Percentiles rank a stretch among this genome's conserved stretches.
Evolutionary conservation across 257 asterid species (phyloP).

Genomic region (Primulina huaijiensis): DNA sequence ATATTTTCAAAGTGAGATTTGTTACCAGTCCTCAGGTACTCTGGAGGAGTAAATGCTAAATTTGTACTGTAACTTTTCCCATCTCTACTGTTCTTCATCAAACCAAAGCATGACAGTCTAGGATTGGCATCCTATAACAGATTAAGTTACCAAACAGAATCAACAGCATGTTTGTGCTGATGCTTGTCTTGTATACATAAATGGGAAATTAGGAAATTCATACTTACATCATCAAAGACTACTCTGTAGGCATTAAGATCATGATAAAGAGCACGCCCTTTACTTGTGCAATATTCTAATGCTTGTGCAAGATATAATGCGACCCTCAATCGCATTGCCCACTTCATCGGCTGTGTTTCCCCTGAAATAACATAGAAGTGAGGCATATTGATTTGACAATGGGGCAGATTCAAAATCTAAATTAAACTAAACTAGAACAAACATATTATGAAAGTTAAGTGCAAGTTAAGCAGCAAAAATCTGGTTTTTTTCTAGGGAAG

Average conservation of each 20-base stretch:
- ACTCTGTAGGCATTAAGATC: constrained; percentile 95
- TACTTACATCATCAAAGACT: constrained; percentile 82
- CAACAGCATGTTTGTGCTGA: background rate
- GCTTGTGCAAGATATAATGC: constrained; percentile 88
- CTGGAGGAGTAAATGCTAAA: constrained; percentile 75
- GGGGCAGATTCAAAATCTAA: background rate
- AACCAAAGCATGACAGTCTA: constrained; percentile 64
- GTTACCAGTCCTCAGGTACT: constrained; percentile 66
- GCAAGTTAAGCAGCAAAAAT: background rate
- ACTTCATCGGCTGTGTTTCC: constrained; percentile 96
- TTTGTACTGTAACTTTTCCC: constrained; percentile 75
- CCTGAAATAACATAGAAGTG: constrained; percentile 46
- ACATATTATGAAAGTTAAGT: background rate
- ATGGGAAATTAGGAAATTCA: constrained; percentile 15
- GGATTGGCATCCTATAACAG: constrained; percentile 52
- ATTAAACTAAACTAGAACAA: background rate
- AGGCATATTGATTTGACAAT: constrained; percentile 7
- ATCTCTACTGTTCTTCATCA: constrained; percentile 71
- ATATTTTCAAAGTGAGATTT: constrained; percentile 10
- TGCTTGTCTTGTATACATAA: background rate
- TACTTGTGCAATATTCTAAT: constrained; percentile 79
- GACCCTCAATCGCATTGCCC: constrained; percentile 99
- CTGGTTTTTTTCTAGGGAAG: background rate
- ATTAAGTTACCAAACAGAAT: background rate
- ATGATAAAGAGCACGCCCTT: constrained; percentile 89